Evolutionary conservation across 2,329 filamentous ascomycete genomes (phyloP).

Genomic region (Shiraia sp.): DNA sequence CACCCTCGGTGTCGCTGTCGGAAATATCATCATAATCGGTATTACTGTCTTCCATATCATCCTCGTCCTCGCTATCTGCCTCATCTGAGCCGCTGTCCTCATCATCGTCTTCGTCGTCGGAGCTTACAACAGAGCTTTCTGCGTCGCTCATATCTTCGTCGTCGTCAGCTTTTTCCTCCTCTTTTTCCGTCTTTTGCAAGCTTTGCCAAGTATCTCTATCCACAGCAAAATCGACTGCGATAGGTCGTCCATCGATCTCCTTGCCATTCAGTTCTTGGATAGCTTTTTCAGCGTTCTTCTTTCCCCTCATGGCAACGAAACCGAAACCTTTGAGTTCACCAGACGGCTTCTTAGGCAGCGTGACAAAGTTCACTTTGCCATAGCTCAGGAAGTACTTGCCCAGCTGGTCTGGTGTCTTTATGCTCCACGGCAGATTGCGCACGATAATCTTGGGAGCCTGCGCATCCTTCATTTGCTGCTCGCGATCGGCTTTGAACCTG

Average conservation of each 20-base stretch:
- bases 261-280: conserved; percentile 86
- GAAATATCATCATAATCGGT: conserved; percentile 44
- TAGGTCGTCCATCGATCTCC: conserved; percentile 79
- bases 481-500: conserved; percentile 67
- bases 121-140: conserved; percentile 42
- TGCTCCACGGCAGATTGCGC: conserved; percentile 92
- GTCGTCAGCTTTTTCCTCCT: conserved; percentile 45
- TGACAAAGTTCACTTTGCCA: conserved; percentile 87
- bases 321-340: conserved; percentile 81
- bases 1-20: conserved; percentile 48
- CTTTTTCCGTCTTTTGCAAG: conserved; percentile 49
- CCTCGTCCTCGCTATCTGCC: conserved; percentile 40
- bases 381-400: conserved; percentile 79
- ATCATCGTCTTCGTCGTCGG: conserved; percentile 49
- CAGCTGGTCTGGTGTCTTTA: conserved; percentile 84
- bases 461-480: conserved; percentile 64
- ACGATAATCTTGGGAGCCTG: conserved; percentile 85
- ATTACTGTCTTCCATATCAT: conserved; percentile 46
- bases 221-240: conserved; percentile 97
- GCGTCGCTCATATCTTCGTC: conserved; percentile 44
- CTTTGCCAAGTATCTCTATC: conserved; percentile 85
- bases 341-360: conserved; percentile 75
- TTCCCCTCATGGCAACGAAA: conserved; percentile 85
- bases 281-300: conserved; percentile 89
- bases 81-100: conserved; percentile 16